Conservation (phyloP, 2,329 filamentous ascomycete species). For the Cercospora sojina region DNA sequence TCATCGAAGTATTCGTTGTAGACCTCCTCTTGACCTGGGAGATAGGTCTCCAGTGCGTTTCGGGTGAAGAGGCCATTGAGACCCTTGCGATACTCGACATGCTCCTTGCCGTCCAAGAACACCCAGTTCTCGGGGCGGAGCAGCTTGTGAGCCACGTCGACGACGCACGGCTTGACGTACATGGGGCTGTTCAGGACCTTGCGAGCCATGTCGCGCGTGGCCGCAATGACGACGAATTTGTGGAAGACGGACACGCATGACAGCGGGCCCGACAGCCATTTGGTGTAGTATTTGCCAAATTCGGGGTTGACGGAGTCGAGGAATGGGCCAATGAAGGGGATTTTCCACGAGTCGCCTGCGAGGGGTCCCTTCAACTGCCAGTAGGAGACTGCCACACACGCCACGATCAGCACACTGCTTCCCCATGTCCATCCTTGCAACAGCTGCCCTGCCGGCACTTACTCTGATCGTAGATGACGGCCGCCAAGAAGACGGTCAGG, state of each 20-base stretch:
- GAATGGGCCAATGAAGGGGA: conserved; percentile 77
- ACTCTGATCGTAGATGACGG: conserved; percentile 89
- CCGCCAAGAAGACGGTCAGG: conserved; percentile 67
- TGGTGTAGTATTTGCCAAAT: conserved; percentile 84
- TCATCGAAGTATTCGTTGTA: conserved; percentile 82
- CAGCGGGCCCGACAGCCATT: conserved; percentile 87
- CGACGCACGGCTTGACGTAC: conserved; percentile 94
- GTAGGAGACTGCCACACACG: conserved; percentile 44
- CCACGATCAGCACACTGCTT: neutral
- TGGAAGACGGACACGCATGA: conserved; percentile 99
- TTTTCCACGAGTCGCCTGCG: conserved; percentile 49
- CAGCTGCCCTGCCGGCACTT: conserved; percentile 43
- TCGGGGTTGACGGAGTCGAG: conserved; percentile 87
- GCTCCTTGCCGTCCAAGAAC: conserved; percentile 89
- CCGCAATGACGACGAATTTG: conserved; percentile 99
- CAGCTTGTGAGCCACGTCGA: conserved; percentile 90
- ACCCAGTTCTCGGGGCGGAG: conserved; percentile 93
- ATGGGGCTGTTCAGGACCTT: conserved; percentile 94
- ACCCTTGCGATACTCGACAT: conserved; percentile 96
- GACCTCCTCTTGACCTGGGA: conserved; percentile 88
- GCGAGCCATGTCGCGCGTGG: conserved; percentile 88
- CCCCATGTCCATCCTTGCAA: neutral
- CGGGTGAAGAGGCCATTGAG: conserved; percentile 93
- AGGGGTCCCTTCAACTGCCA: conserved; percentile 49
- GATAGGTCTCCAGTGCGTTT: conserved; percentile 79